Conservation (phyloP, 2,329 filamentous ascomycete species). For the Monosporascus sp. region DNA sequence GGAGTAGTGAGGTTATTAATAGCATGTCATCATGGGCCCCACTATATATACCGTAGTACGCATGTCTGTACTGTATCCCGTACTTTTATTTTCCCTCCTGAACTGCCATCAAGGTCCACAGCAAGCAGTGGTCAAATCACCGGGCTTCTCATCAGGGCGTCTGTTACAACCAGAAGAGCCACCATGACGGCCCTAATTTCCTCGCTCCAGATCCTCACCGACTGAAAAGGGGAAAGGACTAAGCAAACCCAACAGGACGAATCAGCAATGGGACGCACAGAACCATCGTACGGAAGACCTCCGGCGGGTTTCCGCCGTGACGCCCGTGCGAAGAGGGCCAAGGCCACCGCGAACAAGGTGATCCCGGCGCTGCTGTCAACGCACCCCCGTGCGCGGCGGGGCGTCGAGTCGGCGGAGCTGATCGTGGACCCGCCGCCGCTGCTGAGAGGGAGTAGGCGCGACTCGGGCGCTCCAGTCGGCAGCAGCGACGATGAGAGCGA, state of each 20-base stretch:
- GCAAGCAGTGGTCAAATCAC: neutral
- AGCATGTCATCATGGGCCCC: neutral
- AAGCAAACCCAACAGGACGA: neutral
- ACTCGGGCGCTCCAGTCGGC: neutral
- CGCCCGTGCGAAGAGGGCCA: conserved; percentile 47
- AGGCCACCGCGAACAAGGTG: conserved; percentile 53
- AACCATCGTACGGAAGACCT: conserved; percentile 23
- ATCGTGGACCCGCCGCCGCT: conserved; percentile 27
- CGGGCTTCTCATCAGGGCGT: no score
- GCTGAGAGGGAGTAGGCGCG: no score
- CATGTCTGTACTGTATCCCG: no score
- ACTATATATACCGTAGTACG: neutral
- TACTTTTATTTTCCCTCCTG: no score
- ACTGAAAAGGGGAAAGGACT: neutral
- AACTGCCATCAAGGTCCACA: neutral
- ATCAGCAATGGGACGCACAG: conserved; percentile 23
- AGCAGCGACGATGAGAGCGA: neutral
- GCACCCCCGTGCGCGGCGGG: conserved; percentile 49
- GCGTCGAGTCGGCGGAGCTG: conserved; percentile 48
- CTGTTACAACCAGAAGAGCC: no score
- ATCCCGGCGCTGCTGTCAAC: conserved; percentile 51
- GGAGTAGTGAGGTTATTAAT: neutral
- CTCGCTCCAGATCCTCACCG: neutral
- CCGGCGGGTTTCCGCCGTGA: conserved; percentile 26
- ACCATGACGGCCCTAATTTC: neutral